Conservation (phyloP, 352 stramenopile species). For the Globisporangium radiosum region DNA sequence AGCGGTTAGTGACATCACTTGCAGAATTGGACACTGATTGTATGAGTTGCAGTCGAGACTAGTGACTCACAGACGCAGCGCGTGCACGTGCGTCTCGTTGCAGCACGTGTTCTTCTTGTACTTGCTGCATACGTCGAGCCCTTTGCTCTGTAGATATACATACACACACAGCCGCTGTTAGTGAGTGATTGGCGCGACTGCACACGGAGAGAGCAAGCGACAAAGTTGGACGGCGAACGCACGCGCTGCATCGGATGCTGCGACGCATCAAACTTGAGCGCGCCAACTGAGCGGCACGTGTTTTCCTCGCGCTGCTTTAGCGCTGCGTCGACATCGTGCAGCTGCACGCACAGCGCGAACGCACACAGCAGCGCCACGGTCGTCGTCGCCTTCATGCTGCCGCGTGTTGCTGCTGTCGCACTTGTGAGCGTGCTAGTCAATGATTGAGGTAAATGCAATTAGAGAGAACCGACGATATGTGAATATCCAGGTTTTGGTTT, state of each 20-base stretch:
- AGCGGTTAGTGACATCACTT: not conserved
- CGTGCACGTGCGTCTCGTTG: constrained; percentile 55
- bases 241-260: constrained; percentile 64
- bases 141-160: constrained; percentile 29
- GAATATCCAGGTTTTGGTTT: too few relatives aligned
- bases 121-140: constrained; percentile 74
- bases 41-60: not conserved
- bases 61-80: constrained; percentile 51
- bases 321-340: constrained; percentile 11
- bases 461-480: not conserved
- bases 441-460: not conserved
- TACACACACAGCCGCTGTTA: not conserved
- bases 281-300: constrained; percentile 51
- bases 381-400: constrained; percentile 11
- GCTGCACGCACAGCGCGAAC: constrained; percentile 19
- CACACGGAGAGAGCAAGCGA: too few relatives aligned
- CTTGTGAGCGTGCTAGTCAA: too few relatives aligned
- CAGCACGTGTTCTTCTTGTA: constrained; percentile 81
- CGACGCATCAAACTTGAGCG: constrained; percentile 61
- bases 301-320: constrained; percentile 23
- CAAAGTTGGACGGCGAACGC: constrained; percentile 7
- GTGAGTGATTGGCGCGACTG: not conserved
- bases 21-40: not conserved
- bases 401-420: not conserved
- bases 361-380: constrained; percentile 10